Evolutionary conservation across 2,329 filamentous ascomycete genomes (phyloP).

Genomic region (Xylaria multiplex): DNA sequence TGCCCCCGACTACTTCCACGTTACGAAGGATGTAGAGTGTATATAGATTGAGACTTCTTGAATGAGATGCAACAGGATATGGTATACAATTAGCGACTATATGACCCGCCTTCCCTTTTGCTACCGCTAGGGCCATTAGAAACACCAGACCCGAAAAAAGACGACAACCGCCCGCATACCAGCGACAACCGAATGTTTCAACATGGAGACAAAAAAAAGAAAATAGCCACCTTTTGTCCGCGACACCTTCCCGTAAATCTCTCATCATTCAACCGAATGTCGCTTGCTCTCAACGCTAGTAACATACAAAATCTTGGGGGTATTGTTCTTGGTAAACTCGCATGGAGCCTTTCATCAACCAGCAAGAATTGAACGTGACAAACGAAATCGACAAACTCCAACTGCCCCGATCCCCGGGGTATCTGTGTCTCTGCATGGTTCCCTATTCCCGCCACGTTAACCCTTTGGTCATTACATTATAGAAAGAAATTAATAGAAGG

Average conservation of each 20-base stretch:
- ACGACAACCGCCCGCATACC: conserved; percentile 13
- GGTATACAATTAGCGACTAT: conserved; percentile 33
- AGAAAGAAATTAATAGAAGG: conserved; percentile 28
- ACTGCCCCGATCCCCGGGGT: conserved; percentile 40
- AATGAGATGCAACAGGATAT: conserved; percentile 19
- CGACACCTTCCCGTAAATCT: conserved; percentile 22
- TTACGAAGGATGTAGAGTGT: not conserved
- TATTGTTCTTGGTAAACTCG: conserved; percentile 27
- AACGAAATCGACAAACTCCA: conserved; percentile 32
- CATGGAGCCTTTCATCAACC: conserved; percentile 14
- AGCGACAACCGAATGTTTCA: conserved; percentile 15
- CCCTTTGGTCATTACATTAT: conserved; percentile 46
- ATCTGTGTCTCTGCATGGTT: conserved; percentile 41
- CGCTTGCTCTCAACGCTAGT: conserved; percentile 33
- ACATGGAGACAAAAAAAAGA: conserved; percentile 3
- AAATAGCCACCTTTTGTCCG: conserved; percentile 25
- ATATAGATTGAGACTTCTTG: conserved; percentile 10
- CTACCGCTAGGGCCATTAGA: conserved; percentile 21
- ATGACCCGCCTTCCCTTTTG: conserved; percentile 24
- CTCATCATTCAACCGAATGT: conserved; percentile 21
- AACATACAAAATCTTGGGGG: conserved; percentile 35
- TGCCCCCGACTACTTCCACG: not conserved
- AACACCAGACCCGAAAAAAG: conserved; percentile 29
- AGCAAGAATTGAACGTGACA: conserved; percentile 28
- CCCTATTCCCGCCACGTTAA: conserved; percentile 40